Percentiles rank a stretch among this genome's conserved stretches.
Evolutionary conservation across 768 basidiomycete species (phyloP).

Genomic region (Filobasidium wieringae): DNA sequence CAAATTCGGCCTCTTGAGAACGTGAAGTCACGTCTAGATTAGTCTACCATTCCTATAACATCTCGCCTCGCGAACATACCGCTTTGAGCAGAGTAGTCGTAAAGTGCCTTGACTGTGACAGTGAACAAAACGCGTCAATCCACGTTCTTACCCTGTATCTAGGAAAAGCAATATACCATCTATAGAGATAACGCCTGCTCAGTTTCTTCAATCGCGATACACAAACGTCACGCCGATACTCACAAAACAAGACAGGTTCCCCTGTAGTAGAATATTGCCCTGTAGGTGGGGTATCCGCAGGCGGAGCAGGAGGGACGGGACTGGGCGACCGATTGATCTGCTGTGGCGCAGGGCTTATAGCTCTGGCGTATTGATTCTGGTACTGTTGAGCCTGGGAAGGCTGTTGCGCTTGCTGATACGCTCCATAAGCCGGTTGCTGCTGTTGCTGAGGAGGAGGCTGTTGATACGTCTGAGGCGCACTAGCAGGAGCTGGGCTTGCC

Average conservation of each 20-base stretch:
- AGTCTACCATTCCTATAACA: background rate
- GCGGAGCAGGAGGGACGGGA: slow-evolving; percentile 33
- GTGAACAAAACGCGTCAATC: background rate
- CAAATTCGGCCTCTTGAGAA: slow-evolving; percentile 89
- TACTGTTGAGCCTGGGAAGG: slow-evolving; percentile 3
- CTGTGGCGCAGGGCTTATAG: background rate
- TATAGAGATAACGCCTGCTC: background rate
- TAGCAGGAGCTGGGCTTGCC: slow-evolving; percentile 8
- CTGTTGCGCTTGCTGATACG: slow-evolving; percentile 41
- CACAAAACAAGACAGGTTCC: slow-evolving; percentile 71
- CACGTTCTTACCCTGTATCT: slow-evolving; percentile 7
- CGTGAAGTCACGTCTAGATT: too few relatives aligned
- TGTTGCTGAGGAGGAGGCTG: slow-evolving; percentile 7
- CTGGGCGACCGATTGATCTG: slow-evolving; percentile 17
- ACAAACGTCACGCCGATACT: slow-evolving; percentile 25
- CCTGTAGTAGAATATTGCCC: slow-evolving; percentile 74
- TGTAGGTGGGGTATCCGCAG: slow-evolving; percentile 47
- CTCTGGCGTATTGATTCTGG: slow-evolving; percentile 1
- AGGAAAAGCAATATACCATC: slow-evolving; percentile 1
- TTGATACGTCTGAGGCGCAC: background rate
- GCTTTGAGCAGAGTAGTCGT: slow-evolving; percentile 63
- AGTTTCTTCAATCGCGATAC: background rate
- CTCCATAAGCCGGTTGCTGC: slow-evolving; percentile 21
- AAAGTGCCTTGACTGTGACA: slow-evolving; percentile 61
- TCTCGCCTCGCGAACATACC: slow-evolving; percentile 9